Evolutionary conservation across 768 basidiomycete species (phyloP).

Genomic region (Mycena haematopus): DNA sequence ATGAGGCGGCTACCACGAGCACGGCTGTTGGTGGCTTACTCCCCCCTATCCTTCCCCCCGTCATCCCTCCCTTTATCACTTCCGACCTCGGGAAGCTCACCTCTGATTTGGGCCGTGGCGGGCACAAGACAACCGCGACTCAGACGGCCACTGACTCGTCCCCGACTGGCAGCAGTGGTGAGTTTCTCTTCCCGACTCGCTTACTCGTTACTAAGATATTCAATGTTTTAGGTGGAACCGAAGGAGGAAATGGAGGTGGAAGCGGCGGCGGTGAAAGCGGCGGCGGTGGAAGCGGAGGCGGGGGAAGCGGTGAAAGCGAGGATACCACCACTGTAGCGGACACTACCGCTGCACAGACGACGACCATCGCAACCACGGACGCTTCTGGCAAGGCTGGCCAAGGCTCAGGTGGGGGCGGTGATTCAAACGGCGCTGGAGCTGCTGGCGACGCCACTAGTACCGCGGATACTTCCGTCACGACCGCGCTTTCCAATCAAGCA

Average conservation of each 20-base stretch:
- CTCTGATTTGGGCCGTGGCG: neutral
- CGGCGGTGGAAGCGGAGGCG: no score
- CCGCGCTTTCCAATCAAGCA: slow-evolving; percentile 5
- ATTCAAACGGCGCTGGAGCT: neutral
- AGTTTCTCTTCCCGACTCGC: neutral
- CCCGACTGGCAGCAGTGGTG: neutral
- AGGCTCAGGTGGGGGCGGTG: neutral
- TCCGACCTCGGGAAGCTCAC: neutral
- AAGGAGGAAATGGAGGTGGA: no score
- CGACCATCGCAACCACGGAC: no score
- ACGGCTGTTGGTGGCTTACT: neutral
- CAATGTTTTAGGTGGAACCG: neutral
- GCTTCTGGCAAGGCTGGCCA: no score
- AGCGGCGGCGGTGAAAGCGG: no score
- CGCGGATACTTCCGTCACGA: neutral
- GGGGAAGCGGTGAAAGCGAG: no score
- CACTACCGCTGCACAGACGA: neutral
- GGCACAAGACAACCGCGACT: neutral
- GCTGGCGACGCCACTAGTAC: neutral
- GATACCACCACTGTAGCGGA: no score
- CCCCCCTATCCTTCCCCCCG: neutral
- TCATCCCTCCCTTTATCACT: neutral
- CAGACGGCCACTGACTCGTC: neutral
- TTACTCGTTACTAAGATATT: neutral
- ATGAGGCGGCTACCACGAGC: neutral